A percentile compares a stretch with the other conserved stretches of the same genome.
These are phyloP conservation scores for Populus euphratica DNA, from an alignment of 345 rosid species.

Conservation along the genomic window DNA sequence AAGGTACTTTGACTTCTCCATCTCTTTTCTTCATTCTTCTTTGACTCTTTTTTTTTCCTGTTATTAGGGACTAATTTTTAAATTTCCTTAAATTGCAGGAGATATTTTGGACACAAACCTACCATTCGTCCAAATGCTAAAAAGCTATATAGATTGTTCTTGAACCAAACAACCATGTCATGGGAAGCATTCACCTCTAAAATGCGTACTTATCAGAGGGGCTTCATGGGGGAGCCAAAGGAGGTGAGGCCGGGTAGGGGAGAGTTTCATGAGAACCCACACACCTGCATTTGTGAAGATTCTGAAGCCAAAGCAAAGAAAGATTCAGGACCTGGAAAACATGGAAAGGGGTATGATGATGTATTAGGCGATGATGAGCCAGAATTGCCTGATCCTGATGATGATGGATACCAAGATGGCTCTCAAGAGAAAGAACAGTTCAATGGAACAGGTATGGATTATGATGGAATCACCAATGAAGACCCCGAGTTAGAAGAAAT, in stretches of 20 bases:
- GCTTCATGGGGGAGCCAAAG: constrained; percentile 96
- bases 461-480: constrained; percentile 48
- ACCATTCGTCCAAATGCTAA: constrained; percentile 95
- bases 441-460: constrained; percentile 53
- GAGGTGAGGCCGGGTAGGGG: constrained; percentile 95
- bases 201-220: constrained; percentile 69
- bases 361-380: constrained; percentile 43
- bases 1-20: constrained; percentile 42
- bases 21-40: neutral
- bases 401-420: constrained; percentile 48
- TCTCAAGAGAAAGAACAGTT: constrained; percentile 35
- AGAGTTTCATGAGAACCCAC: constrained; percentile 96
- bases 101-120: constrained; percentile 88
- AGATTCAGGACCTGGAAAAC: constrained; percentile 39
- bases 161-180: constrained; percentile 55
- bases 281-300: constrained; percentile 81
- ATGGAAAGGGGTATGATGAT: constrained; percentile 46
- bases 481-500: constrained; percentile 83
- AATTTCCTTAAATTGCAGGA: constrained; percentile 43
- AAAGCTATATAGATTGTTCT: constrained; percentile 70
- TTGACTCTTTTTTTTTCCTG: neutral
- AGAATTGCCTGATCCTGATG: constrained; percentile 60
- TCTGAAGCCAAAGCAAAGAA: constrained; percentile 41
- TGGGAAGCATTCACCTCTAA: constrained; percentile 88
- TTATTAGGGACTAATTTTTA: constrained; percentile 11